Percentiles rank a stretch among this genome's conserved stretches.
Conservation (phyloP, 306 rosid genomes). For the Elaeagnus macrophylla region DNA sequence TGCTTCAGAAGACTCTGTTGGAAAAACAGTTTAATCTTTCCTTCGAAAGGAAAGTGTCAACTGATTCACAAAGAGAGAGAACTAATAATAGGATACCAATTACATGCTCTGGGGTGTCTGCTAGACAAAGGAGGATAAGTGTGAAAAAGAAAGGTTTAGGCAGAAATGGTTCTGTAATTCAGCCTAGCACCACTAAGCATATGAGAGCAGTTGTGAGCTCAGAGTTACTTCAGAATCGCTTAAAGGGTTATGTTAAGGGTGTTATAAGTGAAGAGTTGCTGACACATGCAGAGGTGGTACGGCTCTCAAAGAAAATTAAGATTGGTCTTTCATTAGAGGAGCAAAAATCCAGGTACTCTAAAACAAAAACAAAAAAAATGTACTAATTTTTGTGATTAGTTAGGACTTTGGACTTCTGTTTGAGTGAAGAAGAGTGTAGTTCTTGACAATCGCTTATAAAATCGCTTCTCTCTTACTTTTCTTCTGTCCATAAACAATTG, state of each 20-base stretch:
- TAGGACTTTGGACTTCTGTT: no score
- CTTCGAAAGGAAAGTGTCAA: slow-evolving; percentile 34
- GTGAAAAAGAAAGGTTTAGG: slow-evolving; percentile 35
- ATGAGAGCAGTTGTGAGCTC: slow-evolving; percentile 38
- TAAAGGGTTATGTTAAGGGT: slow-evolving; percentile 73
- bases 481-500: no score
- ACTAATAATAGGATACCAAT: slow-evolving; percentile 36
- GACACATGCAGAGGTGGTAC: slow-evolving; percentile 79
- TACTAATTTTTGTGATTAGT: no score
- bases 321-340: slow-evolving; percentile 69
- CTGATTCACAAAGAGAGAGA: slow-evolving; percentile 19
- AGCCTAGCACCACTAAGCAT: slow-evolving; percentile 33
- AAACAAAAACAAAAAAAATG: no score
- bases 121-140: slow-evolving; percentile 77
- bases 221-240: slow-evolving; percentile 45
- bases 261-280: slow-evolving; percentile 59
- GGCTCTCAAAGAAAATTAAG: slow-evolving; percentile 69
- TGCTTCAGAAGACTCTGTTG: slow-evolving; percentile 88
- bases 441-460: no score
- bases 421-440: no score
- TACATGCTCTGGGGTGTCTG: slow-evolving; percentile 95
- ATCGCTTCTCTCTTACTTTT: no score
- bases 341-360: slow-evolving; percentile 58
- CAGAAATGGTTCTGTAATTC: slow-evolving; percentile 23
- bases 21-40: slow-evolving; percentile 96